These are phyloP conservation scores for Beauveria varroae DNA, from an alignment of 2,329 filamentous ascomycete species.

Conservation along the genomic window DNA sequence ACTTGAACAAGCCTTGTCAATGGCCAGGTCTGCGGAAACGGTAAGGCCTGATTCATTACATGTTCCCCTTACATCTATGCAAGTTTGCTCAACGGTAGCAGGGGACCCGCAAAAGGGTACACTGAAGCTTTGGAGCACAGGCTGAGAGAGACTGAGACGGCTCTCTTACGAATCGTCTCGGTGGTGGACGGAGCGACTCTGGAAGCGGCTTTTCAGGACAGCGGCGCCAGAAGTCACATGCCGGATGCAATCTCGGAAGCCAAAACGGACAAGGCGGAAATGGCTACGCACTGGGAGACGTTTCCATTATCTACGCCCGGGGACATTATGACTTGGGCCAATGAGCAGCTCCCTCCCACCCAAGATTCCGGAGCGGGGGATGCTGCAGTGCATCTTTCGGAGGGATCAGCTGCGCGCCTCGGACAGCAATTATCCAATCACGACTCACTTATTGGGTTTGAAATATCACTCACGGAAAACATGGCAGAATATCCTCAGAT, in stretches of 20 bases:
- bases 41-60: conserved; percentile 1
- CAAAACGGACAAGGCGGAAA: conserved; percentile 2
- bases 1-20: conserved; percentile 10
- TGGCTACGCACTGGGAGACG: conserved; percentile 7
- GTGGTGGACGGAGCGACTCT: neutral
- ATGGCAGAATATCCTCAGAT: neutral
- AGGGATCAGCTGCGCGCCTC: neutral
- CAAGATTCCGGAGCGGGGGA: neutral
- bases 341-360: neutral
- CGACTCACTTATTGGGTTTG: neutral
- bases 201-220: conserved; percentile 9
- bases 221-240: too few species aligned
- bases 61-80: too few species aligned
- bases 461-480: neutral
- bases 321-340: conserved; percentile 1
- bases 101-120: conserved; percentile 39
- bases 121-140: conserved; percentile 35
- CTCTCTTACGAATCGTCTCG: conserved; percentile 25
- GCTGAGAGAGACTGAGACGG: conserved; percentile 32
- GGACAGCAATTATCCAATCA: neutral
- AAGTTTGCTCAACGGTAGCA: conserved; percentile 13
- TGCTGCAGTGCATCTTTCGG: neutral
- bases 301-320: neutral
- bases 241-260: neutral
- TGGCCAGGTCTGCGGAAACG: conserved; percentile 15